Base-by-base conservation (phyloP, 768 basidiomycete genomes). In the Mycena galericulata region DNA sequence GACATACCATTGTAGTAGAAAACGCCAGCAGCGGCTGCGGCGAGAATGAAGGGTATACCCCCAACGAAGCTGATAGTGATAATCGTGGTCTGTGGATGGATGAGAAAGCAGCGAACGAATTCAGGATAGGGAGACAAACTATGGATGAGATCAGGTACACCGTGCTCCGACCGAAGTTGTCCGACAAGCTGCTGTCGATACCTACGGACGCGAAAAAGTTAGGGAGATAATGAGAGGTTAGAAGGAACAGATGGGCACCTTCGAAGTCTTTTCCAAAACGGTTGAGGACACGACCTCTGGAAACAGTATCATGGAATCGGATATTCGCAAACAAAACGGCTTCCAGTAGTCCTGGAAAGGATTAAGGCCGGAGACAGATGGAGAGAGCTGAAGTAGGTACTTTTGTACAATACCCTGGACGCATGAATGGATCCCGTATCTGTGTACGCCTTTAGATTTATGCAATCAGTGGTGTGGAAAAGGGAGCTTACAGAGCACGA, bases 241-340 rank as follows among this genome's bases (percentile, higher is more conserved):
- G 15, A 38, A 2, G 12, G 9, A 18, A 38, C 10, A 15, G 27
- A 80, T 86, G 41, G 22, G 34, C 1, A 82, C 85, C 92, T 82
- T 96, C 95, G 62, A 97, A 93, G 75, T 97, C 96, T 77, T 97
- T 97, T 46, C 96, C 95, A 69, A 93, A 92, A 50, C 95, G 84
- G 72, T 96, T 95, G 40, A 96, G 79, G 12, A 94, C 81, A 2
- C 95, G 89, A 7, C 96, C 96, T 40, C 94, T 88, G 56, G 92
- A 94, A 2, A 94, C 88, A 0, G 96, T 98, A 74, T 98, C 96
- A 72, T 97, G 96, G 85, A 98, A 97, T 45, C 96, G 88, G 63
- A 97, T 90, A 50, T 94, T 89, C 10, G 96, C 94, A 74, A 96
- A 96, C 1, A 98, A 82, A 3, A 97, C 90, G 1, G 90, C 78